Base-by-base conservation (phyloP, 805 yeast species). In the Wickerhamiella spandovensis region DNA sequence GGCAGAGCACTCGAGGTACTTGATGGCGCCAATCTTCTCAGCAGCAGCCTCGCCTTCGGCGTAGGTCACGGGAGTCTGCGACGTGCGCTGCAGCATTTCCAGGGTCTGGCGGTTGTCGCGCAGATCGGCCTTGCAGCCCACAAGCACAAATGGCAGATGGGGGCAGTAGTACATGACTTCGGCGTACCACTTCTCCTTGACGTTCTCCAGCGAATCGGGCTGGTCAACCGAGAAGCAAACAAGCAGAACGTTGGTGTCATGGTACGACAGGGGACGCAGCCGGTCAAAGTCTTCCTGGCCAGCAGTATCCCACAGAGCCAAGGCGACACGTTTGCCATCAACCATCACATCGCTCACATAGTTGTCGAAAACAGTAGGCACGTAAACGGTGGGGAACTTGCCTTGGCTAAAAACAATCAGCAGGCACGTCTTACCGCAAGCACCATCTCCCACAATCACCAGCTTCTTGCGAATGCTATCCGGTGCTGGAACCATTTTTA, bases 261-360 rank as follows among this genome's bases (percentile, higher is more conserved):
- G 95, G 69, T 88, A 88, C 13, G 90, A 82, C 57, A 86, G 73
- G 43, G 95, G 95, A 71, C 95, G 82, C 60, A 86, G 74, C 69
- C 95, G 84, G 69, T 87, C 95, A 66, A 88, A 88, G 73, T 89
- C 97, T 74, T 88, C 97, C 77, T 88, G 97, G 57, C 97, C 97
- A 51, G 97, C 95, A 59, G 96, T 88, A 87, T 88, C 96, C 96
- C 96, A 88, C 58, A 88, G 74, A 7, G 95, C 95, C 68, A 88
- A 74, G 67, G 89, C 95, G 52, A 90, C 97, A 66, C 84, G 78
- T 69, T 90, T 84, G 47, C 95, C 94, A 61, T 84, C 90, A 52
- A 83, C 82, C 64, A 80, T 95, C 52, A 90, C 97, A 67, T 88
- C 96, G 45, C 97, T 95, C 61, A 90, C 97, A 69, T 90, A 92